Conservation (phyloP, 208 protist species). For the Wallacemonas sp. region DNA sequence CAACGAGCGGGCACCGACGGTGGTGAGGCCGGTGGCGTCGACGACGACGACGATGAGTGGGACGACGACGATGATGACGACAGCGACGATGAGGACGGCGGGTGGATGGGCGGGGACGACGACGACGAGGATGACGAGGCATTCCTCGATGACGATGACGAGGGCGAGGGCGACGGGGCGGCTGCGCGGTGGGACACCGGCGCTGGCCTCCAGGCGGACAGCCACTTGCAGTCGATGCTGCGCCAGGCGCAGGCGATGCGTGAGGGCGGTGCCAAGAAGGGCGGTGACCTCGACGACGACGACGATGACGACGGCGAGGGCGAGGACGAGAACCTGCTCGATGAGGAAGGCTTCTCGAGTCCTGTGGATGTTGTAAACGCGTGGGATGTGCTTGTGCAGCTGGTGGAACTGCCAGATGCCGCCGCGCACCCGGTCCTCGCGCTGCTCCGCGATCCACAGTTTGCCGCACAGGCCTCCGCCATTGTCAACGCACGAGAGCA, state of each 20-base stretch:
- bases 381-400: constrained; percentile 49
- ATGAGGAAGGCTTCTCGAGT: constrained; percentile 74
- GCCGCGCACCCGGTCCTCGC: constrained; percentile 11
- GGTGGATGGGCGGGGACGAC: constrained; percentile 39
- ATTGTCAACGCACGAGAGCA: constrained; percentile 42
- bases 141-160: constrained; percentile 34
- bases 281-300: constrained; percentile 5
- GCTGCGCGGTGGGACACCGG: constrained; percentile 11
- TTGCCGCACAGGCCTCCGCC: constrained; percentile 33
- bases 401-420: constrained; percentile 28
- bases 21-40: constrained; percentile 10
- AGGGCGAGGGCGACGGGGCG: constrained; percentile 29
- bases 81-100: constrained; percentile 39
- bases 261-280: constrained; percentile 15
- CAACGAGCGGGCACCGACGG: constrained; percentile 1
- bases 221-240: constrained; percentile 39
- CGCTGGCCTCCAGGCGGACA: constrained; percentile 23
- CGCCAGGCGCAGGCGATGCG: constrained; percentile 44
- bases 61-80: constrained; percentile 41
- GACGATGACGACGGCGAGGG: constrained; percentile 39
- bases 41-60: constrained; percentile 43
- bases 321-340: constrained; percentile 70
- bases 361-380: constrained; percentile 66
- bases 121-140: constrained; percentile 29
- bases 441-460: constrained; percentile 32